phyloP scores from a whole-genome alignment of 2,329 filamentous ascomycete species.

The Endocalyx cinctus region DNA sequence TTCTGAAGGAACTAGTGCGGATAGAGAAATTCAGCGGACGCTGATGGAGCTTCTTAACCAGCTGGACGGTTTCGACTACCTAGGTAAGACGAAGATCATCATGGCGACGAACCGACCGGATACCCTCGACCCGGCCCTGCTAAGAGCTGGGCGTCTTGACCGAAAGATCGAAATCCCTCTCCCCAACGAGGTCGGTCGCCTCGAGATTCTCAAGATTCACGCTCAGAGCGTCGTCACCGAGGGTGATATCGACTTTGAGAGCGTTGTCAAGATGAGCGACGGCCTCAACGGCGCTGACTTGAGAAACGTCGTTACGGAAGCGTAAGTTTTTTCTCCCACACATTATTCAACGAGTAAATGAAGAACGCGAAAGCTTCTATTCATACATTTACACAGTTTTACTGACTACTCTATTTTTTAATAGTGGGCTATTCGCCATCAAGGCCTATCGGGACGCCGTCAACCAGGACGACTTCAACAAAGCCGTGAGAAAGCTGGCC shows the following conservation, averaged over 20 bases:
- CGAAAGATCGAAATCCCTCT: conserved; percentile 97
- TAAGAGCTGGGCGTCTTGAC: conserved; percentile 89
- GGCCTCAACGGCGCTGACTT: conserved; percentile 96
- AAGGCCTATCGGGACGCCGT: conserved; percentile 96
- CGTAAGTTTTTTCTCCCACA: conserved; percentile 60
- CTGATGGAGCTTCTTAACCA: conserved; percentile 99
- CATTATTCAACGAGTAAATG: too few species aligned
- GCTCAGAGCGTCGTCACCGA: conserved; percentile 80
- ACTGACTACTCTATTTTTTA: too few species aligned
- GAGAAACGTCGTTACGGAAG: conserved; percentile 96
- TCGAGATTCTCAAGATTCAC: conserved; percentile 99
- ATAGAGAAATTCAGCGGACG: conserved; percentile 96
- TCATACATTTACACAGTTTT: too few species aligned
- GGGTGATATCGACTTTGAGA: conserved; percentile 97
- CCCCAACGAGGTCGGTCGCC: conserved; percentile 90
- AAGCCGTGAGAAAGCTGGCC: conserved; percentile 94
- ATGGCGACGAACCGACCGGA: conserved; percentile 99
- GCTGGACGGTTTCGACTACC: conserved; percentile 97
- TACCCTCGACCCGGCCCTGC: conserved; percentile 86
- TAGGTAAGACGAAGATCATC: conserved; percentile 99
- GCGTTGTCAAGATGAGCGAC: conserved; percentile 99
- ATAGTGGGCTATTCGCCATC: conserved; percentile 89
- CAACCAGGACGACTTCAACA: conserved; percentile 99
- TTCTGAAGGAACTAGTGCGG: conserved; percentile 93
- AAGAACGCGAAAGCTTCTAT: too few species aligned